Evolutionary conservation across 345 rosid genomes (phyloP).

Genomic region (Pugionium dolabratum): DNA sequence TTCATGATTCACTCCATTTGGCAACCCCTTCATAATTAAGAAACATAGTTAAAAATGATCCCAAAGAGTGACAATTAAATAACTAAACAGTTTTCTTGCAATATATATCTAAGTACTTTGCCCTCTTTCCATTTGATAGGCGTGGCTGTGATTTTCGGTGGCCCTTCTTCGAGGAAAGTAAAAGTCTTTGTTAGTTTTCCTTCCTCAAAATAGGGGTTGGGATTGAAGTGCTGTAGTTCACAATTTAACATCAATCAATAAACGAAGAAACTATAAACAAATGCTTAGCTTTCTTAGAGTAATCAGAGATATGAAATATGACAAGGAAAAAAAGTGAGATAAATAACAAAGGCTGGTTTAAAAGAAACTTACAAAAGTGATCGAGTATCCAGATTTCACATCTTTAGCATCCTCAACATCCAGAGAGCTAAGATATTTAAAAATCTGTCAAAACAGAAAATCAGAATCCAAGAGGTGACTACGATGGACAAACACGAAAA

Average conservation of each 20-base stretch:
- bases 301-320: slow-evolving; percentile 5
- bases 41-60: slow-evolving; percentile 16
- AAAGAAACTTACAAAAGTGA: slow-evolving; percentile 71
- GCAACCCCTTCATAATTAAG: slow-evolving; percentile 56
- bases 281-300: neutral
- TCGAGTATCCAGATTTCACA: slow-evolving; percentile 88
- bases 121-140: slow-evolving; percentile 90
- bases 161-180: slow-evolving; percentile 80
- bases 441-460: slow-evolving; percentile 50
- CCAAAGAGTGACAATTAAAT: slow-evolving; percentile 11
- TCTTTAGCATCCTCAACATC: slow-evolving; percentile 95
- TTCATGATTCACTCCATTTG: slow-evolving; percentile 80
- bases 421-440: slow-evolving; percentile 68
- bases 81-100: neutral
- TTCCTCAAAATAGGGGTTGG: slow-evolving; percentile 86
- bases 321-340: neutral
- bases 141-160: slow-evolving; percentile 70
- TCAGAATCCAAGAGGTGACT: neutral
- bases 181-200: slow-evolving; percentile 75
- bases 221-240: slow-evolving; percentile 57
- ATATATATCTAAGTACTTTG: slow-evolving; percentile 47
- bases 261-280: neutral
- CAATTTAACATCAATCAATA: slow-evolving; percentile 5
- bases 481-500: neutral
- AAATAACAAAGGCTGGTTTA: neutral